Base-by-base conservation (phyloP, 148 eudicot genomes). In the Rhododendron ovatum region DNA sequence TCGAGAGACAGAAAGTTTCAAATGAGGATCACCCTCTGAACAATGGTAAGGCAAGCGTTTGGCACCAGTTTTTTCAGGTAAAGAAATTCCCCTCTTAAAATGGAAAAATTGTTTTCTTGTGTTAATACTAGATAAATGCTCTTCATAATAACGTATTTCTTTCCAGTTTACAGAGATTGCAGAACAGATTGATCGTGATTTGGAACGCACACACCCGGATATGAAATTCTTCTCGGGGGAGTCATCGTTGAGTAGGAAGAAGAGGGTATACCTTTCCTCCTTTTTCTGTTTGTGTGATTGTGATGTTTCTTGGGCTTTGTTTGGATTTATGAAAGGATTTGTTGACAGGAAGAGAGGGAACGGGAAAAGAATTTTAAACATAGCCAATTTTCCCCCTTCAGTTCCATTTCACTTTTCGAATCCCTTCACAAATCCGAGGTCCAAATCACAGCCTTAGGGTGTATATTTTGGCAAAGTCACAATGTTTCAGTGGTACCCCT, bases 181-280 rank as follows among this genome's bases (percentile, higher is more conserved):
- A 14, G 92, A 93, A 84, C 95, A 94, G 89, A 93, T 94, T 88
- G 94, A 94, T 67, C 92, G 94, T 63, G 97, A 94, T 81, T 86
- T 94, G 83, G 84, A 91, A 85, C 92, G 97, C 24, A 94, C 97
- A 10, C 97, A 94, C 78, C 94, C 97, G 10, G 94, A 93, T 67
- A 84, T 92, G 79, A 88, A 86, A 45, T 94, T 92, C 76, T 94
- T 93, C 89, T 87, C 95, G 13, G 92, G 85, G 45, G 90, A 87
- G 80, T 85, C 96, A 17, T 74, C 90, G 43, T 41, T 83, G 75
- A 85, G 94, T 89, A 90, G 89, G 88, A 92, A 89, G 86, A 87
- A 88, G 59, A 91, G 87, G 91, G 95, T 93, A 87, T 63, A 30
- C 17, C 8, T 81, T 24, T 37, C 15, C 24, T 37, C 74, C 39